Evolutionary conservation across 2,329 filamentous ascomycete species (phyloP).

Genomic region (Alternaria incomplexa): DNA sequence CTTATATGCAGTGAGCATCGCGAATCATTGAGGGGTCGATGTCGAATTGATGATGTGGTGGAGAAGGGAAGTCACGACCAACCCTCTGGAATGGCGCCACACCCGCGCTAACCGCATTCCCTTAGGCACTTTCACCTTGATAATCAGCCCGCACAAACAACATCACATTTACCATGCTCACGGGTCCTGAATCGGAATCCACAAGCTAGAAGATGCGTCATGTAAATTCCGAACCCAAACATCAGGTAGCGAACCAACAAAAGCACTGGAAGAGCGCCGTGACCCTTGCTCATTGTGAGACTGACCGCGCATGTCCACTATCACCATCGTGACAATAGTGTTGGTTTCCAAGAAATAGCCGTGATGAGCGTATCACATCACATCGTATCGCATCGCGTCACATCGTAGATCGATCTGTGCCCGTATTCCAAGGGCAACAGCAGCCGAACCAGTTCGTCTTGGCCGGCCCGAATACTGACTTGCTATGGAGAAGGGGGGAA

Average conservation of each 20-base stretch:
- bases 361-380: neutral
- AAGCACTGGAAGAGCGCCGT: neutral
- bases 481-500: neutral
- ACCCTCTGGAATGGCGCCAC: neutral
- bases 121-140: neutral
- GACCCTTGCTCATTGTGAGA: neutral
- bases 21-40: neutral
- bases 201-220: neutral
- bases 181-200: neutral
- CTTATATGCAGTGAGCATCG: neutral
- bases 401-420: neutral
- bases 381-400: neutral
- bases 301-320: neutral
- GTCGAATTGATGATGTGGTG: neutral
- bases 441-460: neutral
- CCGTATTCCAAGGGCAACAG: neutral
- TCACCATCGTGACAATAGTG: neutral
- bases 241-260: neutral
- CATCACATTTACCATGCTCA: neutral
- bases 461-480: neutral
- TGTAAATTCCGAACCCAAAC: neutral
- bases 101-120: neutral
- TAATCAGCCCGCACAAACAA: neutral
- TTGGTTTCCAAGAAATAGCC: no score
- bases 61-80: neutral